Evolutionary conservation across 371 early-diverging fungal genomes (phyloP), one percentile per base, ranked within the genome.

Genomic region (Entomophthora muscae): DNA sequence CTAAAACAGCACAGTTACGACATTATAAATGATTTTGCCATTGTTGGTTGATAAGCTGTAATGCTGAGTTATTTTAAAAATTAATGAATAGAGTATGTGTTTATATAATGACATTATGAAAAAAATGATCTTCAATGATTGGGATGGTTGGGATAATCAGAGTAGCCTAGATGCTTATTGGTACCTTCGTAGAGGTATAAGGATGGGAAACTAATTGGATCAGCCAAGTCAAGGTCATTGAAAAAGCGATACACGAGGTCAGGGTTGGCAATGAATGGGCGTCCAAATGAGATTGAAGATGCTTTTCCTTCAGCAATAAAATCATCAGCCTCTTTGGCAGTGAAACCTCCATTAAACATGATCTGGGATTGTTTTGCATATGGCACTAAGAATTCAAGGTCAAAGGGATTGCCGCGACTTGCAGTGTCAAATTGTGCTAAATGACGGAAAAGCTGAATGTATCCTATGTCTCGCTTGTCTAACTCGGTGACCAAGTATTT

Each of bases 281-380:
- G 42, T 5, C 66, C 70, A 32, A 32, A 65, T 0, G 65, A 65
- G 10, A 69, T 61, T 27, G 67, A 28, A 56, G 69, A 69, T 0
- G 65, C 67, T 31, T 65, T 42, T 7, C 63, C 67, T 1, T 32
- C 26, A 29, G 53, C 32, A 31, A 69, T 26, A 12, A 66, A 59
- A 30, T 64, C 55, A 31, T 65, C 60, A 0, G 68, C 66, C 22
- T 80, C 75, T 17, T 78, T 75, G 0, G 76, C 76, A 57, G 89
- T 90, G 0, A 76, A 66, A 0, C 93, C 95, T 1, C 76, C 82
- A 12, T 83, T 77, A 1, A 70, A 32, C 32, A 89, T 69, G 3
- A 69, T 78, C 2, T 80, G 73, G 0, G 78, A 75, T 51, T 77
- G 67, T 65, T 78, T 77, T 64, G 92, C 66, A 68, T 81, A 79